Evolutionary conservation across 2,329 filamentous ascomycete species (phyloP), one percentile per base, ranked within the genome.

Genomic region (Xylariaceae sp.): DNA sequence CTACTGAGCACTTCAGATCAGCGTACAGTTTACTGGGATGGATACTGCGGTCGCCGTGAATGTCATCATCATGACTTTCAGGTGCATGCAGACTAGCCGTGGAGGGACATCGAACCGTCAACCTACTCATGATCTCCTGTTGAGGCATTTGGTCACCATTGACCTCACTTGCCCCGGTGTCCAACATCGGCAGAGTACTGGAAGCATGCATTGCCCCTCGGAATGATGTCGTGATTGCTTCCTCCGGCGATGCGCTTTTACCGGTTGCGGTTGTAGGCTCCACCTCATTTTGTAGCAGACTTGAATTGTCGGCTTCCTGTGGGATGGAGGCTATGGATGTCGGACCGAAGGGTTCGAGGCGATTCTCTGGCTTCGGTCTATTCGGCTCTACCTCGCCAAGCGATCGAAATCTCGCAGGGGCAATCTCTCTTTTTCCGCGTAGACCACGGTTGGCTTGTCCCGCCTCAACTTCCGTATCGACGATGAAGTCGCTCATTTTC

Each of bases 401-500:
- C 23, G 37, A 8, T 47, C 55, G 56, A 44, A 42, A 18, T n/a
- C 17, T 48, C 13, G 30, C 49, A 10, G 35, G 10, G 4, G 34
- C 39, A n/a, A 15, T 50, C 37, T 57, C 55, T 44, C 18, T 53
- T 15, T 62, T 60, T n/a, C 49, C 60, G 6, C n/a, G 53, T 34
- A 54, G 59, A 39, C 56, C 62, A 2, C 61, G 53, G 4, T 58
- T 62, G 15, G 62, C 48, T 48, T 57, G 54, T 45, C 52, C 57
- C n/a, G 58, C 61, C 57, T 67, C 65, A 10, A 52, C 51, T 37
- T 65, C 62, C 57, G 58, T 62, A 52, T 67, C 65, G 15, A 65
- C 51, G 6, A 65, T 61, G 50, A 67, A 67, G 13, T 67, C 65
- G 35, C 62, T 64, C 65, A 65, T 65, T 35, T 37, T 61, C 17